Percentiles rank a stretch among this genome's conserved stretches.
Conservation (phyloP, 768 basidiomycete genomes). For the Agrocybe chaxingu region DNA sequence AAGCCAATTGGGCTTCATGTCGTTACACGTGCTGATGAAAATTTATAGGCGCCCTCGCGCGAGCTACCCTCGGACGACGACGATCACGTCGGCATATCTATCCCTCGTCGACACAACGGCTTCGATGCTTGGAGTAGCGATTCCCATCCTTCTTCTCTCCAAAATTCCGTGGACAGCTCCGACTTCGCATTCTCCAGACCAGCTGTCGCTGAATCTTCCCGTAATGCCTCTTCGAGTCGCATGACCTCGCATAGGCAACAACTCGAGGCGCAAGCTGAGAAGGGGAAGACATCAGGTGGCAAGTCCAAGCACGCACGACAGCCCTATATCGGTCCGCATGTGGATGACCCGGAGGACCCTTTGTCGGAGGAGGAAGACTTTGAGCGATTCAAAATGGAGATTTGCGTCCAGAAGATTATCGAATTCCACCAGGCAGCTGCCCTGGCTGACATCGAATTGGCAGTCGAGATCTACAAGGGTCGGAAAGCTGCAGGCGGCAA, state of each 20-base stretch:
- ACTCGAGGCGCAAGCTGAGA: conserved; percentile 2
- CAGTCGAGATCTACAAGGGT: conserved; percentile 33
- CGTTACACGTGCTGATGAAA: conserved; percentile 13
- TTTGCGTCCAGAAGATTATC: conserved; percentile 43
- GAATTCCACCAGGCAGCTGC: conserved; percentile 50
- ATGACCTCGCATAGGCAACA: conserved; percentile 1
- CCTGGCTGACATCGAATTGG: conserved; percentile 37
- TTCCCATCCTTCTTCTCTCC: conserved; percentile 15
- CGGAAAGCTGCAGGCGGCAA: conserved; percentile 27
- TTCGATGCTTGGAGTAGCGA: conserved; percentile 17
- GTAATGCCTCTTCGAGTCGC: background rate
- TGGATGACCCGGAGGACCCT: conserved; percentile 29
- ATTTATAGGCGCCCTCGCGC: conserved; percentile 21
- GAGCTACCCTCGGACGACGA: conserved; percentile 27
- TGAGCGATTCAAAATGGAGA: conserved; percentile 41
- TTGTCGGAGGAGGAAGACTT: conserved; percentile 34
- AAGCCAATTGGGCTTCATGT: conserved; percentile 15
- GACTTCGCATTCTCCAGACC: conserved; percentile 9
- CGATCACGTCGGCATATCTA: conserved; percentile 2
- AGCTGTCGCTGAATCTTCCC: conserved; percentile 1
- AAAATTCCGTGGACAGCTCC: conserved; percentile 16
- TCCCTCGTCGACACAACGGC: conserved; percentile 4
- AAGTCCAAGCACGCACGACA: conserved; percentile 23
- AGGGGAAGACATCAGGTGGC: conserved; percentile 1
- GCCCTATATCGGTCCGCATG: conserved; percentile 31